Conservation (phyloP, 352 stramenopile genomes). For the Phytophthora hybrid region DNA sequence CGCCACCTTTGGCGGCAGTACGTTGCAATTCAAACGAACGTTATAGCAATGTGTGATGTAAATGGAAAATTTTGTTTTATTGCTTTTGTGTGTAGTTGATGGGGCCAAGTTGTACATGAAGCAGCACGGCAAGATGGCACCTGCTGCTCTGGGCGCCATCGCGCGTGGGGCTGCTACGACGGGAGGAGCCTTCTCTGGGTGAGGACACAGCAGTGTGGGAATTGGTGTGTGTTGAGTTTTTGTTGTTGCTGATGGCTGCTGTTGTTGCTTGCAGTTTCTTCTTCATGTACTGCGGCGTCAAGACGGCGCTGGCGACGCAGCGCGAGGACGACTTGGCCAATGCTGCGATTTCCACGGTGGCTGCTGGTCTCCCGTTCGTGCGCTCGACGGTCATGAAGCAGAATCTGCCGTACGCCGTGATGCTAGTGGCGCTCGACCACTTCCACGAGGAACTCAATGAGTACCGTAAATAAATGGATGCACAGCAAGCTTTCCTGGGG, state of each 20-base stretch:
- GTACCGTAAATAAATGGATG: constrained; percentile 46
- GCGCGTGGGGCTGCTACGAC: constrained; percentile 63
- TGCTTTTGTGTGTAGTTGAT: constrained; percentile 50
- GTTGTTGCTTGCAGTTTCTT: constrained; percentile 61
- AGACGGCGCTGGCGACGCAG: constrained; percentile 74
- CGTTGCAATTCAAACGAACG: constrained; percentile 20
- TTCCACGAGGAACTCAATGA: constrained; percentile 86
- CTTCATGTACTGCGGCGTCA: constrained; percentile 78
- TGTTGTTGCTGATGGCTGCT: background rate
- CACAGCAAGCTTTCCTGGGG: too few species aligned
- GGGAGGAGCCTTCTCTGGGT: constrained; percentile 72
- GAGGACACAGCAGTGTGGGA: background rate
- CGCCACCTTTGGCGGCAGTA: constrained; percentile 80
- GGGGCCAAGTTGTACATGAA: constrained; percentile 70
- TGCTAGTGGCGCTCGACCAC: constrained; percentile 81
- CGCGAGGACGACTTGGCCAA: constrained; percentile 68
- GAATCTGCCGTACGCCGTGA: constrained; percentile 79
- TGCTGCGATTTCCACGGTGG: constrained; percentile 61
- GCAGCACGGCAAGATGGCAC: constrained; percentile 56
- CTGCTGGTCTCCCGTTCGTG: constrained; percentile 65
- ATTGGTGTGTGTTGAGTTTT: background rate
- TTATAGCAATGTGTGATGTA: background rate
- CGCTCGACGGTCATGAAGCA: constrained; percentile 71
- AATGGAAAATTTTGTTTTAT: background rate
- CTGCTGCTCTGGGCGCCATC: constrained; percentile 54